Evolutionary conservation across 164 flowering plant species (phyloP).

Genomic region (Nymphaea colorata): DNA sequence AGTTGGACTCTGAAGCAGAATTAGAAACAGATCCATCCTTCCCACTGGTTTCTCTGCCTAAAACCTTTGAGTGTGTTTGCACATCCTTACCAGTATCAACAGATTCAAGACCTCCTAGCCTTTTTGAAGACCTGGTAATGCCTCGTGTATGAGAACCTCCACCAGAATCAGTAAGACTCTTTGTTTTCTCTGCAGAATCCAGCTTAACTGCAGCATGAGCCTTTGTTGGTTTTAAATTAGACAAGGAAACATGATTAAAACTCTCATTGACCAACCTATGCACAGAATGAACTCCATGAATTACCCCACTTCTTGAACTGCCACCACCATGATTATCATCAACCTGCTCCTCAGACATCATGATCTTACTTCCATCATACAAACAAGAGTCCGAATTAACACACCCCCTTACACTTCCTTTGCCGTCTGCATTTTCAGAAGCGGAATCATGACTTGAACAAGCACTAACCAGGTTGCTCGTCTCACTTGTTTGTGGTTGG

Average conservation of each 20-base stretch:
- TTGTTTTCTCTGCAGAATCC: not conserved
- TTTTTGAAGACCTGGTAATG: not conserved
- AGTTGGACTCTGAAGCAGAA: not conserved
- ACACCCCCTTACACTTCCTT: slow-evolving; percentile 4
- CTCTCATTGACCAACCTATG: not conserved
- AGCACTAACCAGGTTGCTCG: slow-evolving; percentile 22
- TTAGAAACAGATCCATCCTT: slow-evolving; percentile 3
- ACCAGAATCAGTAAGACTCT: not conserved
- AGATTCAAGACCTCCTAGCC: not conserved
- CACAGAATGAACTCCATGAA: not conserved
- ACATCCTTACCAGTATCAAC: slow-evolving; percentile 9
- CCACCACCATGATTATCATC: not conserved
- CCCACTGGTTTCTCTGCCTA: not conserved
- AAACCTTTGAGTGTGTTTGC: slow-evolving; percentile 13
- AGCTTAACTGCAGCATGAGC: not conserved
- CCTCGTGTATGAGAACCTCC: not conserved
- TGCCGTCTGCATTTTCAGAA: slow-evolving; percentile 31
- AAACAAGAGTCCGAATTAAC: not conserved
- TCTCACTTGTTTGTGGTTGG: slow-evolving; percentile 24
- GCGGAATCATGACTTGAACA: slow-evolving; percentile 32
- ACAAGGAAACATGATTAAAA: not conserved
- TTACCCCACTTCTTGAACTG: not conserved
- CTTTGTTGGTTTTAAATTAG: not conserved
- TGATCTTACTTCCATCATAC: not conserved
- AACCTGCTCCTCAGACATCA: not conserved